Evolutionary conservation across 495 filamentous ascomycete genomes (phyloP).

Genomic region (Mycothermus thermophilus): DNA sequence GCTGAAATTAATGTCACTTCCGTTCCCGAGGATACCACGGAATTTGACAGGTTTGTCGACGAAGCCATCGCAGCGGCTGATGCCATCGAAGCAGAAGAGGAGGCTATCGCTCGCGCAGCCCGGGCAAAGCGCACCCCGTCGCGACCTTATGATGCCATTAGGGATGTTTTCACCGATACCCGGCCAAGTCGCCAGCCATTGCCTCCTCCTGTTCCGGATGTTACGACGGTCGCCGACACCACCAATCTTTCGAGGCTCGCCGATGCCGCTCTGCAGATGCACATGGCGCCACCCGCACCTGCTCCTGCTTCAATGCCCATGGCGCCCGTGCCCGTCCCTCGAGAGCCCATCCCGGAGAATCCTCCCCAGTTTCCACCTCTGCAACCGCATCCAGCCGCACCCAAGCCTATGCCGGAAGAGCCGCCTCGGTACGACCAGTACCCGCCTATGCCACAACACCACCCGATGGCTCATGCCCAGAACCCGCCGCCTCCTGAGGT

Average conservation of each 20-base stretch:
- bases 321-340: no score
- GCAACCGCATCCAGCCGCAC: background rate
- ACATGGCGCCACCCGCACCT: no score
- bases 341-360: no score
- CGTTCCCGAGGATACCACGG: conserved; percentile 2
- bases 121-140: conserved; percentile 16
- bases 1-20: no score
- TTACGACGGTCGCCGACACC: conserved; percentile 6
- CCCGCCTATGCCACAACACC: no score
- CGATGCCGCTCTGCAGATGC: conserved; percentile 14
- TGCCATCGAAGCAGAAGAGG: conserved; percentile 15
- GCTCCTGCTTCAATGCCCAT: no score
- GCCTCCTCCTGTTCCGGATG: conserved; percentile 3
- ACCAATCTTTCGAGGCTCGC: conserved; percentile 21
- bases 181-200: conserved; percentile 10
- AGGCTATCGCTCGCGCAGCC: conserved; percentile 6
- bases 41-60: conserved; percentile 13
- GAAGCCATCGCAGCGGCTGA: conserved; percentile 11
- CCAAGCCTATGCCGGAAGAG: background rate
- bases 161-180: conserved; percentile 30
- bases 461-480: no score
- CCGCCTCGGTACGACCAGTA: conserved; percentile 1
- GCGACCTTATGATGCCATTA: conserved; percentile 34
- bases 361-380: no score
- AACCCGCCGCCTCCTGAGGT: no score